Base-by-base conservation (phyloP, 163 green algal species). In the Scenedesmus sp. region DNA sequence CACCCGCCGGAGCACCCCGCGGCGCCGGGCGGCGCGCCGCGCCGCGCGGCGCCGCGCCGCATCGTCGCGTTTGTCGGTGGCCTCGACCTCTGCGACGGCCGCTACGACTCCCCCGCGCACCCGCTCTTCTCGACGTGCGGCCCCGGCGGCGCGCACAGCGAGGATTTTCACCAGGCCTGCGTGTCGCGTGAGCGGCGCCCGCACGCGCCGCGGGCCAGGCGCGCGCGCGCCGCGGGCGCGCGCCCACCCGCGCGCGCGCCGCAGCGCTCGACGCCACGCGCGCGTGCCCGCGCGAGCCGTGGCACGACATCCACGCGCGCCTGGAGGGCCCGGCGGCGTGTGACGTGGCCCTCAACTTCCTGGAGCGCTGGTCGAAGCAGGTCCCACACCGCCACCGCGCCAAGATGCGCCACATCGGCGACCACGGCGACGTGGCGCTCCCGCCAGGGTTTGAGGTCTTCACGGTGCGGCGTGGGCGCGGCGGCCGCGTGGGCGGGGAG, bases 21-120 rank as follows among this genome's bases (percentile, higher is more conserved):
- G n/a, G n/a, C n/a, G 14, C 50, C 10, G 9, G 28, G 28, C 28
- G n/a, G n/a, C n/a, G n/a, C n/a, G n/a, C n/a, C n/a, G 4, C 28
- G 0, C 53, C 36, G 2, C 45, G 34, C 60, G 48, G 28, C 26
- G 31, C 63, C 2, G 54, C 81, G 81, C 10, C 72, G 65, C 18
- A 48, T 92, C 34, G 56, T 85, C 3, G 69, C 75, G 2, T 93
- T 89, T 77, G 72, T 93, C 22, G 89, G 89, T 1, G 89, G 89
- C 10, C 63, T 93, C 9, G 89, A 93, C 80, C 76, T 93, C 58
- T 85, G 62, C 34, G 70, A 93, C 60, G 88, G 88, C 34, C 81
- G 88, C 24, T 91, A 88, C 34, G 88, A 92, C 81, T 86, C 74
- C 4, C 20, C 34, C 4, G 33, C 83, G 42, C 89, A 93, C 84